These are phyloP conservation scores for Catharanthus roseus DNA, from an alignment of 257 asterid genomes.

Conservation along the genomic window DNA sequence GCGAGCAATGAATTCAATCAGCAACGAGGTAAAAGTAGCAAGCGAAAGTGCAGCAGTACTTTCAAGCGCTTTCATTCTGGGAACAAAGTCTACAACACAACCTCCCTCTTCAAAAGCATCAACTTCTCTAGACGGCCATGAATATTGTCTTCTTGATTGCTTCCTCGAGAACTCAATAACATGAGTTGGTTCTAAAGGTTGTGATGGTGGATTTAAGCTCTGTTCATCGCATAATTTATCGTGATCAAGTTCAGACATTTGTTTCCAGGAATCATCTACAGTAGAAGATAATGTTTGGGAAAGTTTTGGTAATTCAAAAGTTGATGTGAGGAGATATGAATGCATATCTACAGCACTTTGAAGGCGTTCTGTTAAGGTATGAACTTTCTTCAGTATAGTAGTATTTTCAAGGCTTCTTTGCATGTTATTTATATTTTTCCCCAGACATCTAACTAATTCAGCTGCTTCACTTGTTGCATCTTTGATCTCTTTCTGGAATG, in stretches of 20 bases:
- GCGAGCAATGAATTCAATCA: conserved; percentile 62
- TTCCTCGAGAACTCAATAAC: conserved; percentile 52
- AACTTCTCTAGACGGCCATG: conserved; percentile 64
- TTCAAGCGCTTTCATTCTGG: conserved; percentile 46
- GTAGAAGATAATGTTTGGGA: conserved; percentile 29
- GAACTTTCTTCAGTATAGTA: conserved; percentile 40
- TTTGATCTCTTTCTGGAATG: conserved; percentile 55
- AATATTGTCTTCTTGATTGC: conserved; percentile 51
- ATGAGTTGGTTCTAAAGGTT: conserved; percentile 13
- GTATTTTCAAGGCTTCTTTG: conserved; percentile 31
- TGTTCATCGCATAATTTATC: conserved; percentile 18
- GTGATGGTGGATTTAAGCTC: conserved; percentile 16
- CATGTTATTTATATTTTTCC: conserved; percentile 47
- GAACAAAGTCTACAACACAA: conserved; percentile 25
- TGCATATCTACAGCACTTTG: conserved; percentile 52
- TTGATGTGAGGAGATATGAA: conserved; percentile 49
- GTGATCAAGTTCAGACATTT: conserved; percentile 20
- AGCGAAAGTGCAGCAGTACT: conserved; percentile 52
- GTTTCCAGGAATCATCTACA: conserved; percentile 26
- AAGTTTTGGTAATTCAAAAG: conserved; percentile 25
- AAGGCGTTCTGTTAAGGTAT: conserved; percentile 42
- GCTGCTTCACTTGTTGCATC: conserved; percentile 52
- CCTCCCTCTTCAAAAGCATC: conserved; percentile 45
- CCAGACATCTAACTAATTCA: conserved; percentile 47
- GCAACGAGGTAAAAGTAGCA: conserved; percentile 56